Percentiles rank a stretch among this genome's conserved stretches.
Conservation (phyloP, 768 basidiomycete species). For the Boletus reticulatus region DNA sequence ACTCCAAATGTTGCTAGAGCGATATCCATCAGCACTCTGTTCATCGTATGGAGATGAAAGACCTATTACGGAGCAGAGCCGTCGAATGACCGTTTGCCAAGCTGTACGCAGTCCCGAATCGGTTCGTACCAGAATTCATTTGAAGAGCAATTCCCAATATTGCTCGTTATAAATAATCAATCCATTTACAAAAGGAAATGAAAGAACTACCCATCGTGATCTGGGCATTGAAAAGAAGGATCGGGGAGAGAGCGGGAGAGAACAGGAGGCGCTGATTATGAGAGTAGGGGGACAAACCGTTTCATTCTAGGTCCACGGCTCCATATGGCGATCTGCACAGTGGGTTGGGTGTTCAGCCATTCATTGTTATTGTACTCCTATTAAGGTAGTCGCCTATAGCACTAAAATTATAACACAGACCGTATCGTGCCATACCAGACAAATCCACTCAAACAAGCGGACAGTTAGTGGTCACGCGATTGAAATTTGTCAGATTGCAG, state of each 20-base stretch:
- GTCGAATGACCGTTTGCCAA: background rate
- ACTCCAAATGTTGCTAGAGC: slow-evolving; percentile 2
- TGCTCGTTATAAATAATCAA: slow-evolving; percentile 3
- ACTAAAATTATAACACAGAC: background rate
- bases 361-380: slow-evolving; percentile 3
- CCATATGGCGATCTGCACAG: background rate
- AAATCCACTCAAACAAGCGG: background rate
- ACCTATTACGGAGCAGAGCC: slow-evolving; percentile 14
- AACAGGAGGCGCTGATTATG: background rate
- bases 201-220: slow-evolving; percentile 3
- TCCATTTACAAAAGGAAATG: slow-evolving; percentile 7
- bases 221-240: slow-evolving; percentile 5
- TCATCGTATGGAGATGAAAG: background rate
- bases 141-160: slow-evolving; percentile 10
- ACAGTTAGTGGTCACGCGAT: slow-evolving; percentile 1
- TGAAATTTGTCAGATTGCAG: slow-evolving; percentile 26
- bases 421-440: background rate
- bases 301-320: background rate
- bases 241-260: background rate
- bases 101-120: slow-evolving; percentile 7
- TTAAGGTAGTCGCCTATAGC: background rate
- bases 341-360: background rate
- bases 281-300: background rate
- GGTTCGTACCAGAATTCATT: slow-evolving; percentile 18
- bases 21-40: background rate